Percentiles rank a stretch among this genome's conserved stretches.
phyloP scores from a whole-genome alignment of 371 early-diverging fungal genomes.

The Mortierella sp. region DNA sequence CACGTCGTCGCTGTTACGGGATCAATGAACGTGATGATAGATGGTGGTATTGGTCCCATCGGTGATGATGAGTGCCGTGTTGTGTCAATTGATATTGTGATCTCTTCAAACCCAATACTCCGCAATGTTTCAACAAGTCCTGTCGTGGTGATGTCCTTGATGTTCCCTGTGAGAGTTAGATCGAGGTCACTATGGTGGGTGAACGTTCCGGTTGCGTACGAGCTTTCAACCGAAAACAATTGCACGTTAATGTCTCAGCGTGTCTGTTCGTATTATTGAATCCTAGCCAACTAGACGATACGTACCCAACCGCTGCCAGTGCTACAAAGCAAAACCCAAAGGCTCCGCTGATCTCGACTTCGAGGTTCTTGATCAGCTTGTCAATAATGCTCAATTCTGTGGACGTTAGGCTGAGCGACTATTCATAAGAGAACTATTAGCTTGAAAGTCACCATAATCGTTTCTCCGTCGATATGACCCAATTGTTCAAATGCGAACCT shows the following conservation, averaged over 20 bases:
- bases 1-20: conserved; percentile 21
- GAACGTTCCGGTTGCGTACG: conserved; percentile 3
- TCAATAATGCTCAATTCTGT: conserved; percentile 4
- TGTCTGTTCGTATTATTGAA: neutral
- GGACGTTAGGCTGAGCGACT: conserved; percentile 8
- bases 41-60: neutral
- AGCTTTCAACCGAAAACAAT: neutral
- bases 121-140: conserved; percentile 20
- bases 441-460: neutral
- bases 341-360: conserved; percentile 37
- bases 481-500: too few species aligned
- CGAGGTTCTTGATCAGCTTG: conserved; percentile 27
- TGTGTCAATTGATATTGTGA: neutral
- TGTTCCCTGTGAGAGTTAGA: conserved; percentile 37
- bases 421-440: neutral
- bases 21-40: conserved; percentile 23
- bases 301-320: conserved; percentile 31
- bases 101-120: conserved; percentile 17
- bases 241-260: neutral
- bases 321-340: conserved; percentile 42
- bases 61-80: neutral
- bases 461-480: neutral
- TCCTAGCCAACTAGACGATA: too few species aligned
- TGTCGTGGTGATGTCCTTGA: conserved; percentile 15
- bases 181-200: conserved; percentile 38